phyloP scores from a whole-genome alignment of 1,284 basidiomycete species.

The Apiotrichum porosum region DNA sequence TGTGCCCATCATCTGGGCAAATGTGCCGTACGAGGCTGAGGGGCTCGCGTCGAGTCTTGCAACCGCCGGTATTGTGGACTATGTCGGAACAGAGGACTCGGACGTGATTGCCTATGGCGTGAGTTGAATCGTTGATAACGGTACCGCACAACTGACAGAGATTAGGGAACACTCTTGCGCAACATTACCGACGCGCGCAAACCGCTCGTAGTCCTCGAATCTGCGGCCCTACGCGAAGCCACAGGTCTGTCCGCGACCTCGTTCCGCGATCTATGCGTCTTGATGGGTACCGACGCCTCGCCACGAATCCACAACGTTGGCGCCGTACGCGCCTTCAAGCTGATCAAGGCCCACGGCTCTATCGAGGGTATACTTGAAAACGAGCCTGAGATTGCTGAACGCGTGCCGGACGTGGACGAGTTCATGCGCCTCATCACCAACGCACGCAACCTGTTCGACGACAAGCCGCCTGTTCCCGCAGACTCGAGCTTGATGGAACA shows the following conservation, averaged over 20 bases:
- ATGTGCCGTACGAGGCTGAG: slow-evolving; percentile 71
- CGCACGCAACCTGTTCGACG: slow-evolving; percentile 38
- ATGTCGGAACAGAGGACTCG: slow-evolving; percentile 81
- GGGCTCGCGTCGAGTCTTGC: slow-evolving; percentile 73
- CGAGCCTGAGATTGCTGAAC: slow-evolving; percentile 13
- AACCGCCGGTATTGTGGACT: slow-evolving; percentile 66
- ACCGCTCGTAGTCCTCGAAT: slow-evolving; percentile 63
- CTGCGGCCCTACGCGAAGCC: slow-evolving; percentile 57
- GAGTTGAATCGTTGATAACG: slow-evolving; percentile 11
- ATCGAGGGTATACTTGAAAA: slow-evolving; percentile 67
- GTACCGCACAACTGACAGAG: neutral
- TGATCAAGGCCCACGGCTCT: slow-evolving; percentile 62
- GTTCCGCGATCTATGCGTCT: slow-evolving; percentile 75
- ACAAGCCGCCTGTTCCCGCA: slow-evolving; percentile 31
- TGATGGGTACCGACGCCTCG: slow-evolving; percentile 84
- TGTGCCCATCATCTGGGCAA: slow-evolving; percentile 63
- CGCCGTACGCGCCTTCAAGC: slow-evolving; percentile 64
- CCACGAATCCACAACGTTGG: slow-evolving; percentile 74
- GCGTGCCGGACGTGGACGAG: slow-evolving; percentile 18
- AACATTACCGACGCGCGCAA: slow-evolving; percentile 60
- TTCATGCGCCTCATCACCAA: slow-evolving; percentile 35
- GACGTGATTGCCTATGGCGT: slow-evolving; percentile 46
- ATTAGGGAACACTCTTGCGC: slow-evolving; percentile 62
- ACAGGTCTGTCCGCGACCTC: slow-evolving; percentile 55
- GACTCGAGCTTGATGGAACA: neutral